Percentiles rank a stretch among this genome's conserved stretches.
Conservation (phyloP, 768 basidiomycete species). For the Trametes elegans region DNA sequence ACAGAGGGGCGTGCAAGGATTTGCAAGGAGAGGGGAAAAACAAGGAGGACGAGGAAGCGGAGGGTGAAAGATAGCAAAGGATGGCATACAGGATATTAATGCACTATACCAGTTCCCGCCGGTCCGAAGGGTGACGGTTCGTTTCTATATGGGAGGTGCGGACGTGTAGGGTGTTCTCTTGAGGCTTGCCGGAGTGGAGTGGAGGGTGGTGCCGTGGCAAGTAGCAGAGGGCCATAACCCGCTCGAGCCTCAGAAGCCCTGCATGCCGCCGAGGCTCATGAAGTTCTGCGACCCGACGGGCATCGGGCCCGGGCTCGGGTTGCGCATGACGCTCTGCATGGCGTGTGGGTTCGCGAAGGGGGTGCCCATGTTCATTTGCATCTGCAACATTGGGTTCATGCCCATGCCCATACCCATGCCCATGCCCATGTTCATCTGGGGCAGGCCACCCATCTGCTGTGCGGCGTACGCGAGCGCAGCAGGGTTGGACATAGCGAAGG, state of each 20-base stretch:
- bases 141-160: background rate
- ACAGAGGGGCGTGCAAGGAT: constrained; percentile 15
- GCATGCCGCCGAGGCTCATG: constrained; percentile 33
- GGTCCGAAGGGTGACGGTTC: constrained; percentile 11
- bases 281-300: constrained; percentile 30
- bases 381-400: constrained; percentile 63
- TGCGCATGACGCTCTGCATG: constrained; percentile 88
- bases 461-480: constrained; percentile 53
- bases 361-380: constrained; percentile 50
- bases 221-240: background rate
- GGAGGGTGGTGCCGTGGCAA: background rate
- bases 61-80: background rate
- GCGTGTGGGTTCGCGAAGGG: constrained; percentile 63
- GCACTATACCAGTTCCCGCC: constrained; percentile 15
- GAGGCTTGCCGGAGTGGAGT: background rate
- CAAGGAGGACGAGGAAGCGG: background rate
- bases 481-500: constrained; percentile 49
- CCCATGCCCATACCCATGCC: constrained; percentile 46
- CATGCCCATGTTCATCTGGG: constrained; percentile 48
- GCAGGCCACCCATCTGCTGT: constrained; percentile 40
- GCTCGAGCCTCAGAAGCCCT: constrained; percentile 22
- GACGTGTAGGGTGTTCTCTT: background rate
- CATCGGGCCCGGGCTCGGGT: constrained; percentile 65
- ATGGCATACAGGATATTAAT: constrained; percentile 18
- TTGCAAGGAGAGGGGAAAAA: background rate